Base-by-base conservation (phyloP, 2,329 filamentous ascomycete genomes). In the Aspergillus cejpii region DNA sequence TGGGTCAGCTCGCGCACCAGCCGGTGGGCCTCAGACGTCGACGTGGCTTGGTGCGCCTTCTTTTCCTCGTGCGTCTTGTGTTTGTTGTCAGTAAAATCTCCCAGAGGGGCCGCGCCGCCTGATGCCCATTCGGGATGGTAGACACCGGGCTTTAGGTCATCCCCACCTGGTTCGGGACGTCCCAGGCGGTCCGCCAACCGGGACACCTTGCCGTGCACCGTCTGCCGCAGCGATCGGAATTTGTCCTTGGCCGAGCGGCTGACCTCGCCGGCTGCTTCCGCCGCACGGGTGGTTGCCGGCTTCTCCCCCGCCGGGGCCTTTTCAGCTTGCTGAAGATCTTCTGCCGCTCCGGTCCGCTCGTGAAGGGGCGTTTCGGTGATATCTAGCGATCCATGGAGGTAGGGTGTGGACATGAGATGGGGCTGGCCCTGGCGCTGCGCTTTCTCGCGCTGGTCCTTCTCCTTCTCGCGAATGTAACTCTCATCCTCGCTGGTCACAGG, bases 1-100 rank as follows among this genome's bases (percentile, higher is more conserved):
- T 63, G 55, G 1, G 57, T 61, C 37, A 65, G 27, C 11, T 63
- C 61, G 3, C 61, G 58, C 12, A 66, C 61, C 2, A 65, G 47
- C 12, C 59, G 57, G 37, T 64, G 60, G 2, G 63, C 63, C 37
- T 65, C 63, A 3, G 53, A 52, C 7, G 55, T 61, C 20, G 53
- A 55, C 8, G 50, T 48, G 1, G 39, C 52, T 24, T 65, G 58
- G 3, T 63, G 39, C 20, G 43, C 29, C 20, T 49, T 44, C 29
- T 57, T 63, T 15, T 57, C 47, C 29, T 63, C 55, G 26, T 58
- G 51, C 11, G 52, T 57, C 45, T 64, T 63, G n/a, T 58, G 48
- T 20, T 60, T 62, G 19, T 61, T 41, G 36, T 63, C 61, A 10
- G 60, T 62, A 14, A 64, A 19, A 23, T 61, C 58, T 5, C 57